phyloP scores from a whole-genome alignment of 1,139 yeast genomes.

The Magnusiomyces ingens region DNA sequence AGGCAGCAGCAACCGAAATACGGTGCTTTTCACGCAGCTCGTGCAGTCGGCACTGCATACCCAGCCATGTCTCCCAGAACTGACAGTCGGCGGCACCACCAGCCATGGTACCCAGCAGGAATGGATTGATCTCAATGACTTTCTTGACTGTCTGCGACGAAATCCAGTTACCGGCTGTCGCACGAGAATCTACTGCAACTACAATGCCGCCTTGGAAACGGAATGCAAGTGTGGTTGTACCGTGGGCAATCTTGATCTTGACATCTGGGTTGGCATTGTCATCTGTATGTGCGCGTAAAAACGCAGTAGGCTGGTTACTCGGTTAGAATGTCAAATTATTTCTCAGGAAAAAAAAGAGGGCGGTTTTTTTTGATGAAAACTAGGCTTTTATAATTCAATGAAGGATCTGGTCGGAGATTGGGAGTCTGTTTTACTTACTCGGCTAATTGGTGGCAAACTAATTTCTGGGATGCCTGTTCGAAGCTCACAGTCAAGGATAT shows the following conservation, averaged over 20 bases:
- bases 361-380: no score
- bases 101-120: slow-evolving; percentile 95
- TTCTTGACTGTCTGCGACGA: slow-evolving; percentile 97
- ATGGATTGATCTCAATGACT: slow-evolving; percentile 94
- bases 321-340: no score
- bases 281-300: slow-evolving; percentile 95
- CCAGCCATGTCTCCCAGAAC: slow-evolving; percentile 98
- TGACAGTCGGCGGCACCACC: slow-evolving; percentile 99
- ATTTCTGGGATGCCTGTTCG: slow-evolving; percentile 48
- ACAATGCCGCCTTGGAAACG: slow-evolving; percentile 93
- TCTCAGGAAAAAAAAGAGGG: no score
- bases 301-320: slow-evolving; percentile 65
- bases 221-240: slow-evolving; percentile 96
- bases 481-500: slow-evolving; percentile 8
- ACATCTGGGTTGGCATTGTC: slow-evolving; percentile 89
- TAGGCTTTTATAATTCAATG: no score
- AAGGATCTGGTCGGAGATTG: neutral
- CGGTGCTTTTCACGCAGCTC: slow-evolving; percentile 92
- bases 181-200: slow-evolving; percentile 96
- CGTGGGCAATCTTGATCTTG: slow-evolving; percentile 94
- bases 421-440: slow-evolving; percentile 27
- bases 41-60: slow-evolving; percentile 91
- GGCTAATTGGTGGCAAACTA: slow-evolving; percentile 75
- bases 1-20: slow-evolving; percentile 94
- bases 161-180: slow-evolving; percentile 98